These are phyloP conservation scores for Neurospora sp. DNA, from an alignment of 495 filamentous ascomycete genomes.

Conservation along the genomic window DNA sequence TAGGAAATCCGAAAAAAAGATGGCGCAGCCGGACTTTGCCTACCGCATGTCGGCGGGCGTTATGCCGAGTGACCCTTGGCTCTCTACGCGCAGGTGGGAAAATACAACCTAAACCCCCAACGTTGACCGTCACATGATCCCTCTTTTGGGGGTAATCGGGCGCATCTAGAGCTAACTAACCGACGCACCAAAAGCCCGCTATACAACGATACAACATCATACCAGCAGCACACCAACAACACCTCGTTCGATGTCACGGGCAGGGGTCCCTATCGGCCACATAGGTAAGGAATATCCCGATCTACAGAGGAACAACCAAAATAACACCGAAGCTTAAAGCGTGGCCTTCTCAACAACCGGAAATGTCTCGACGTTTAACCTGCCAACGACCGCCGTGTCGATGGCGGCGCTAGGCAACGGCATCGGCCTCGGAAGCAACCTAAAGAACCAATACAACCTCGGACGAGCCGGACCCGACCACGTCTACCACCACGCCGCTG, in stretches of 20 bases:
- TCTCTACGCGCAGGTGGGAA: conserved; percentile 38
- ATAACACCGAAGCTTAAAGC: conserved; percentile 33
- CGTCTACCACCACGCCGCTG: background rate
- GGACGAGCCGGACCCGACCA: conserved; percentile 9
- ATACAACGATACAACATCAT: conserved; percentile 25
- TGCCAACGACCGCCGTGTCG: conserved; percentile 11
- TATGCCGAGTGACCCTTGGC: conserved; percentile 36
- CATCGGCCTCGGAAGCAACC: background rate
- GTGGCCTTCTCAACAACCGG: conserved; percentile 26
- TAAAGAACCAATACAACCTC: conserved; percentile 10
- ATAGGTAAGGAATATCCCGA: conserved; percentile 35
- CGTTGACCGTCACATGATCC: background rate
- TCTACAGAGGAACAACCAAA: conserved; percentile 22
- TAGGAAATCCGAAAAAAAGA: conserved; percentile 5
- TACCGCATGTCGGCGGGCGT: conserved; percentile 25
- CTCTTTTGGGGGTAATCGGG: conserved; percentile 5
- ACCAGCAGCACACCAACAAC: conserved; percentile 11
- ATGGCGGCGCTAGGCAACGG: conserved; percentile 5
- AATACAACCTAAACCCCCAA: conserved; percentile 1
- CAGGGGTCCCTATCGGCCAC: conserved; percentile 27
- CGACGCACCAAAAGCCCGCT: conserved; percentile 24
- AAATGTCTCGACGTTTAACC: conserved; percentile 27
- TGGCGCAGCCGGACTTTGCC: conserved; percentile 34
- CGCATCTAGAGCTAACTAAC: conserved; percentile 19
- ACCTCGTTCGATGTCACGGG: conserved; percentile 19